Conservation (phyloP, 1,284 basidiomycete genomes). For the Ceratobasidium sp. region DNA sequence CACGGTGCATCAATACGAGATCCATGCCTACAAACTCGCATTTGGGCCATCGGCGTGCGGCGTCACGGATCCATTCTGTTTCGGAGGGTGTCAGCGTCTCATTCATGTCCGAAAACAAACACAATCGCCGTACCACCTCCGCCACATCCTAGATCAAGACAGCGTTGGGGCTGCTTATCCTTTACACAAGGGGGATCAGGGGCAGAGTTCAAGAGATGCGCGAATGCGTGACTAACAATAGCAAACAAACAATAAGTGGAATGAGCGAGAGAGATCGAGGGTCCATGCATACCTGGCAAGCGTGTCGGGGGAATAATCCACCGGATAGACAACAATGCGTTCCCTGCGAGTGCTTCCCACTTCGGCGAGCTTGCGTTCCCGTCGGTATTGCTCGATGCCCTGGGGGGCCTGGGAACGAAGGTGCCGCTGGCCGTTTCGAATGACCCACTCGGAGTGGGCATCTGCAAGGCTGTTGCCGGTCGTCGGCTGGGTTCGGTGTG, state of each 20-base stretch:
- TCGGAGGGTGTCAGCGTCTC: constrained; percentile 5
- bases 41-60: constrained; percentile 14
- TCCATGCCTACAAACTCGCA: constrained; percentile 41
- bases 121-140: constrained; percentile 23
- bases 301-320: constrained; percentile 33
- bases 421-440: constrained; percentile 26
- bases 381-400: constrained; percentile 3
- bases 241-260: not conserved
- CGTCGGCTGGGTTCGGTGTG: not conserved
- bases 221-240: constrained; percentile 19
- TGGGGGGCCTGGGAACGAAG: constrained; percentile 20
- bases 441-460: constrained; percentile 2
- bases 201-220: constrained; percentile 5
- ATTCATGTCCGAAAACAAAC: not conserved
- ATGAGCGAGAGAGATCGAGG: not conserved
- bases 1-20: constrained; percentile 34
- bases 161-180: constrained; percentile 4
- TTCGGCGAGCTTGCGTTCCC: constrained; percentile 10
- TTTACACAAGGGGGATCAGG: not conserved
- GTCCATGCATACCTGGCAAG: constrained; percentile 1
- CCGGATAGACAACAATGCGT: constrained; percentile 1
- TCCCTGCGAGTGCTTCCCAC: not conserved
- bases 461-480: constrained; percentile 4
- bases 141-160: constrained; percentile 28
- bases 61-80: constrained; percentile 32